phyloP scores from a whole-genome alignment of 352 stramenopile species.

The Globisporangium alternatum region DNA sequence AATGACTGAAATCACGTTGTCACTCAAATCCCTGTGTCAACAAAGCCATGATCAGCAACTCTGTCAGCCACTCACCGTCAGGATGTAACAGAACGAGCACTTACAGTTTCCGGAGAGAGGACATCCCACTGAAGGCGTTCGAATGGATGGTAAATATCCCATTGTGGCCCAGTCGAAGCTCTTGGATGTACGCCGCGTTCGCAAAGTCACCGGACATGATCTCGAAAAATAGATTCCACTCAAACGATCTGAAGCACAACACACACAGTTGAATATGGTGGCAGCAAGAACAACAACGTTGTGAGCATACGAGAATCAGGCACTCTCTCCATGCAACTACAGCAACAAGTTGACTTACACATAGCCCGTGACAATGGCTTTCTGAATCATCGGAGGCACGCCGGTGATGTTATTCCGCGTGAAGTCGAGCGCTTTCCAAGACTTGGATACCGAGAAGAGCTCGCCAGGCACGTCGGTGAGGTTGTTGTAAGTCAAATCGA shows the following conservation, averaged over 20 bases:
- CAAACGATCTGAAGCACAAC: conserved; percentile 42
- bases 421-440: conserved; percentile 60
- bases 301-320: too few relatives aligned
- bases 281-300: not conserved
- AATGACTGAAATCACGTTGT: conserved; percentile 73
- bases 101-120: conserved; percentile 44
- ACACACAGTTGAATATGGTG: not conserved
- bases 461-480: conserved; percentile 34
- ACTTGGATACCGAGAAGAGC: conserved; percentile 39
- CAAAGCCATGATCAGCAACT: not conserved
- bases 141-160: conserved; percentile 61
- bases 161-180: conserved; percentile 50
- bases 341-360: conserved; percentile 35
- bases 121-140: conserved; percentile 53
- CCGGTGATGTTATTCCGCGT: conserved; percentile 41
- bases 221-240: conserved; percentile 61
- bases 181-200: conserved; percentile 38
- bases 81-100: conserved; percentile 10
- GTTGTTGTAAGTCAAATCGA: conserved; percentile 58
- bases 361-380: conserved; percentile 43
- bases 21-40: conserved; percentile 44
- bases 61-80: not conserved
- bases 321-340: not conserved
- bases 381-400: conserved; percentile 34
- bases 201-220: conserved; percentile 44